A percentile compares a stretch with the other conserved stretches of the same genome.
Conservation (phyloP, 106 monocot species). For the Allium cepa region DNA sequence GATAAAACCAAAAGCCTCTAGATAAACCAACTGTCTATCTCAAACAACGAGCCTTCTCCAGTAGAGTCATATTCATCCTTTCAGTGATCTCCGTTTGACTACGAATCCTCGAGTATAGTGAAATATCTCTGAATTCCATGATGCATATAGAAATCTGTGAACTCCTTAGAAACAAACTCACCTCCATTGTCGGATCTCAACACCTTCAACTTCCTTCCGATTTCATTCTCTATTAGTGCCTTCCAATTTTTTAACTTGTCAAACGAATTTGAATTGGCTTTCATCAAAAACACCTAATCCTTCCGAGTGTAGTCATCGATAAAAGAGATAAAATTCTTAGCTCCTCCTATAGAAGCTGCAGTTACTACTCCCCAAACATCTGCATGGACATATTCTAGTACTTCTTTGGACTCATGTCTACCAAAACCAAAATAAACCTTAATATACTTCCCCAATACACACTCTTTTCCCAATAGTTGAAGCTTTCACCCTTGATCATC, state of each 20-base stretch:
- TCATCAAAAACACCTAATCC: neutral
- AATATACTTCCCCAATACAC: too few relatives aligned
- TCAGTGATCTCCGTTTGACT: neutral
- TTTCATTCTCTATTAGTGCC: constrained; percentile 1
- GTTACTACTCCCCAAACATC: too few relatives aligned
- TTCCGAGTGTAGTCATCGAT: too few relatives aligned
- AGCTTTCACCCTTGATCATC: too few relatives aligned
- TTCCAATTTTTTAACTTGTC: neutral
- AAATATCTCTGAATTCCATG: neutral
- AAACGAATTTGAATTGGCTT: neutral
- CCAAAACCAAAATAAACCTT: too few relatives aligned
- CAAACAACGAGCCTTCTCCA: neutral
- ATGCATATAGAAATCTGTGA: neutral
- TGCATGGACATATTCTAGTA: too few relatives aligned
- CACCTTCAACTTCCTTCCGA: neutral
- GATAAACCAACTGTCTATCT: neutral
- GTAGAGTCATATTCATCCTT: neutral
- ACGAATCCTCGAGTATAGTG: neutral
- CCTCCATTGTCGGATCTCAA: neutral
- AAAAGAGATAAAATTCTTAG: too few relatives aligned
- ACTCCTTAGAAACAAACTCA: neutral
- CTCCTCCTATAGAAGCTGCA: too few relatives aligned
- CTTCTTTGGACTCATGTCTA: too few relatives aligned
- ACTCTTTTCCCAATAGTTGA: too few relatives aligned
- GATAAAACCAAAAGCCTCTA: neutral